phyloP scores from a whole-genome alignment of 495 filamentous ascomycete species.

The Neurospora sp. region DNA sequence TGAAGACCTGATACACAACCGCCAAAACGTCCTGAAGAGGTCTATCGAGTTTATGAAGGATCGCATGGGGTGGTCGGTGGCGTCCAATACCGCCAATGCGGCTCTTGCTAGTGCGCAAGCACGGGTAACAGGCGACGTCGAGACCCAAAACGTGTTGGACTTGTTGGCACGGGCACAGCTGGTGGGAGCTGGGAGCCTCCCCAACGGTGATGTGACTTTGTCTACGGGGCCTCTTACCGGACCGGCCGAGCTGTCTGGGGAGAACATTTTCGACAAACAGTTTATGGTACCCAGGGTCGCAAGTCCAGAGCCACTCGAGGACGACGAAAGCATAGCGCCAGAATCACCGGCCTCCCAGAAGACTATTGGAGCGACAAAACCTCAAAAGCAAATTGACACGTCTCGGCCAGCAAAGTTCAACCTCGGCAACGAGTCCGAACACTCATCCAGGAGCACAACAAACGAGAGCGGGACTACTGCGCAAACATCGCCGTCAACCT shows the following conservation, averaged over 20 bases:
- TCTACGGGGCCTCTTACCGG: slow-evolving; percentile 59
- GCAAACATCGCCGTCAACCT: slow-evolving; percentile 41
- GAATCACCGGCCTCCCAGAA: neutral
- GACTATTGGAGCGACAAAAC: neutral
- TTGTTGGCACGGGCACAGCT: slow-evolving; percentile 70
- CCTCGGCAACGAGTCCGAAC: slow-evolving; percentile 32
- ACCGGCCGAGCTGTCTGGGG: slow-evolving; percentile 53
- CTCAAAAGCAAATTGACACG: neutral
- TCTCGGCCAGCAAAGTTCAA: slow-evolving; percentile 6
- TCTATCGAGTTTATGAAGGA: slow-evolving; percentile 98
- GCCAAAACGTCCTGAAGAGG: slow-evolving; percentile 87
- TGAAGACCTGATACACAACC: slow-evolving; percentile 78
- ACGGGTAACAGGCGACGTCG: slow-evolving; percentile 68
- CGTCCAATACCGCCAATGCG: slow-evolving; percentile 21
- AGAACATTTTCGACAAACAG: slow-evolving; percentile 73
- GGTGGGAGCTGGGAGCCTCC: slow-evolving; percentile 45
- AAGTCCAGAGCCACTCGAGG: slow-evolving; percentile 40
- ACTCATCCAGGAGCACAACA: slow-evolving; percentile 45
- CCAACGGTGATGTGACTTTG: slow-evolving; percentile 32
- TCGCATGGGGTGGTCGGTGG: slow-evolving; percentile 69
- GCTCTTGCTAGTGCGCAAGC: slow-evolving; percentile 70
- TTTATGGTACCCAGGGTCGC: slow-evolving; percentile 45
- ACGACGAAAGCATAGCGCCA: neutral
- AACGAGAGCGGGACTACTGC: slow-evolving; percentile 45
- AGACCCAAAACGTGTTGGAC: slow-evolving; percentile 86